phyloP scores from a whole-genome alignment of 768 basidiomycete genomes.

The Mrakia blollopis region DNA sequence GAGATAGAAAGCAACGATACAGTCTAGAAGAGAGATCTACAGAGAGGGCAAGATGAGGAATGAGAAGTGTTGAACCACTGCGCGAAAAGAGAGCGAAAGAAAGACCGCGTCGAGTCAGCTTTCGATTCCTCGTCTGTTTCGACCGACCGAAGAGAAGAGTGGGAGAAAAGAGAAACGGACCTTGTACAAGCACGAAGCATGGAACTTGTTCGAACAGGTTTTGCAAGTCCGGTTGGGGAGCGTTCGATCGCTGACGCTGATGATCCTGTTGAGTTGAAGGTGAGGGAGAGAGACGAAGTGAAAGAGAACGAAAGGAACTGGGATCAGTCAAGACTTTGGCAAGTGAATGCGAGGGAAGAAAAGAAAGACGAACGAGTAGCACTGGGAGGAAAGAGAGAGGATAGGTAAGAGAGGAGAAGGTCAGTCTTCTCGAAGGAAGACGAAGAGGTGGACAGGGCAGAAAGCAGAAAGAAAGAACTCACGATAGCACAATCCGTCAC shows the following conservation, averaged over 20 bases:
- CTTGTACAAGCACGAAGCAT: slow-evolving; percentile 88
- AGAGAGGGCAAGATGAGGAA: slow-evolving; percentile 84
- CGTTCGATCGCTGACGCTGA: slow-evolving; percentile 79
- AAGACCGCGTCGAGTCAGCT: slow-evolving; percentile 47
- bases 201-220: slow-evolving; percentile 92
- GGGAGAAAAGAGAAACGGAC: slow-evolving; percentile 89
- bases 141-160: slow-evolving; percentile 50
- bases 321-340: background rate
- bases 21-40: slow-evolving; percentile 55
- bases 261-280: slow-evolving; percentile 56
- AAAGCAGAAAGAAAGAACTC: slow-evolving; percentile 40
- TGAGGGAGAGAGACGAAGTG: background rate
- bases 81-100: slow-evolving; percentile 37
- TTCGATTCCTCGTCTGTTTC: slow-evolving; percentile 49
- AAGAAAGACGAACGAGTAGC: slow-evolving; percentile 9
- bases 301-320: background rate
- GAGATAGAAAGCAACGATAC: background rate
- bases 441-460: background rate
- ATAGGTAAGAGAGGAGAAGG: background rate
- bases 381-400: background rate
- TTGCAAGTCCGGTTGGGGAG: slow-evolving; percentile 86
- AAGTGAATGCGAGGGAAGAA: slow-evolving; percentile 13
- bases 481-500: slow-evolving; percentile 97
- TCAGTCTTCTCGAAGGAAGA: background rate
- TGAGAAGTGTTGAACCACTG: slow-evolving; percentile 89